Evolutionary conservation across 805 yeast genomes (phyloP).

Genomic region (Hanseniaspora occidentalis): DNA sequence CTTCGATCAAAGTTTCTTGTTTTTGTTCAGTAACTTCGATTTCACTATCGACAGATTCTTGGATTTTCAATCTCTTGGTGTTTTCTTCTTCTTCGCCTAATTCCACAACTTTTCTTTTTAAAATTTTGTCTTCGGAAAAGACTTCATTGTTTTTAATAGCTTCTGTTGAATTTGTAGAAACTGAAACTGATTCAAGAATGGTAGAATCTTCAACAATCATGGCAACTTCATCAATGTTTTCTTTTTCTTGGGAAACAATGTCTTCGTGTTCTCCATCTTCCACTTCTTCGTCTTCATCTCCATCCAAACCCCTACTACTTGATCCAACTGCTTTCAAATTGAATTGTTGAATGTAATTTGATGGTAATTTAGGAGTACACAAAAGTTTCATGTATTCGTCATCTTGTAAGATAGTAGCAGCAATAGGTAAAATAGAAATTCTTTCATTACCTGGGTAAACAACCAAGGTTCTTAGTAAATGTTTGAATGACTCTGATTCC

Average conservation of each 20-base stretch:
- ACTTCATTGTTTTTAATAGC: neutral
- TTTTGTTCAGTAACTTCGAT: neutral
- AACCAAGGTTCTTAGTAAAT: slow-evolving; percentile 41
- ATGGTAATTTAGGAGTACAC: slow-evolving; percentile 59
- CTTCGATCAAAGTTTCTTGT: neutral
- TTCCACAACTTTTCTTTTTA: slow-evolving; percentile 8
- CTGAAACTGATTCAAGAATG: too few relatives aligned
- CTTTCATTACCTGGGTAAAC: slow-evolving; percentile 55
- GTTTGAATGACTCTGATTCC: slow-evolving; percentile 16
- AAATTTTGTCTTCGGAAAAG: slow-evolving; percentile 7
- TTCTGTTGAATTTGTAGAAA: too few relatives aligned
- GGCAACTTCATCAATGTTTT: neutral
- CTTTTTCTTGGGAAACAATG: slow-evolving; percentile 6
- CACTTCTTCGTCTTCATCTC: slow-evolving; percentile 5
- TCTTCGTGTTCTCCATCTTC: slow-evolving; percentile 5
- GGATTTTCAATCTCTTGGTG: neutral
- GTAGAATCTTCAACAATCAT: neutral
- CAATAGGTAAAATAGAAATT: slow-evolving; percentile 61
- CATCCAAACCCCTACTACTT: slow-evolving; percentile 15
- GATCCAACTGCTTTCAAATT: neutral
- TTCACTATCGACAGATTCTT: neutral
- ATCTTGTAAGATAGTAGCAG: slow-evolving; percentile 34
- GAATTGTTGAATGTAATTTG: slow-evolving; percentile 18
- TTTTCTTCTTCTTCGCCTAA: too few relatives aligned
- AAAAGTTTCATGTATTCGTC: slow-evolving; percentile 46